Percentiles rank a stretch among this genome's conserved stretches.
phyloP scores from a whole-genome alignment of 108 stramenopile species.

The Epithemia pelagica region DNA sequence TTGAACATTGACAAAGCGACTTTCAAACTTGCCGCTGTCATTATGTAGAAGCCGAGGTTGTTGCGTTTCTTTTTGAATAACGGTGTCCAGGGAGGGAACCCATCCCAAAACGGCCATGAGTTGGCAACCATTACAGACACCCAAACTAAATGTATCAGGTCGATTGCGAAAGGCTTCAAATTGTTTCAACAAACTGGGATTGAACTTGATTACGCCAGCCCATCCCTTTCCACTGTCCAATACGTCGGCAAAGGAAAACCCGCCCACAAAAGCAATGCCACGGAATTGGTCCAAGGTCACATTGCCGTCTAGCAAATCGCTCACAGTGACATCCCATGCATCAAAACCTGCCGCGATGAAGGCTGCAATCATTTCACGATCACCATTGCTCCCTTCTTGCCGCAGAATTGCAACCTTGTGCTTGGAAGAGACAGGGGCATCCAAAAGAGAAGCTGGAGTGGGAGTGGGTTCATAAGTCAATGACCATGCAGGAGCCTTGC shows the following conservation, averaged over 20 bases:
- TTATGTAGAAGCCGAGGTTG: conserved; percentile 98
- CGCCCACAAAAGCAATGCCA: conserved; percentile 95
- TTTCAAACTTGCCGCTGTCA: conserved; percentile 94
- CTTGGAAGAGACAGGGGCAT: conserved; percentile 33
- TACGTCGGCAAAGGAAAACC: conserved; percentile 98
- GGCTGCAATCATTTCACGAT: conserved; percentile 96
- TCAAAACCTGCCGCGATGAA: conserved; percentile 95
- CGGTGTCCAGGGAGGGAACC: conserved; percentile 79
- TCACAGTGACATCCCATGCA: conserved; percentile 94
- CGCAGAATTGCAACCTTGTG: conserved; percentile 95
- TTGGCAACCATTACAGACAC: conserved; percentile 99
- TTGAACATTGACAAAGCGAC: conserved; percentile 86
- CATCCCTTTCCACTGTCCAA: conserved; percentile 98
- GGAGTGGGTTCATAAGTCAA: conserved; percentile 71
- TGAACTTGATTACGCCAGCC: conserved; percentile 98
- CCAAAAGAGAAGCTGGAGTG: conserved; percentile 63
- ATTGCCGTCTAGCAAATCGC: conserved; percentile 71
- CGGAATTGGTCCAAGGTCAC: conserved; percentile 85
- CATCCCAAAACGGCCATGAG: conserved; percentile 98
- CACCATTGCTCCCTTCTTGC: conserved; percentile 99
- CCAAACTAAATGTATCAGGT: conserved; percentile 94
- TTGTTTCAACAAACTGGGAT: conserved; percentile 85
- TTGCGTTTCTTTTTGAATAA: conserved; percentile 49
- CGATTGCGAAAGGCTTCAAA: conserved; percentile 91
- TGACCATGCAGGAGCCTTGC: conserved; percentile 80